A percentile compares a stretch with the other conserved stretches of the same genome.
These are phyloP conservation scores for Tulasnella sp. DNA, from an alignment of 768 basidiomycete species.

Conservation along the genomic window DNA sequence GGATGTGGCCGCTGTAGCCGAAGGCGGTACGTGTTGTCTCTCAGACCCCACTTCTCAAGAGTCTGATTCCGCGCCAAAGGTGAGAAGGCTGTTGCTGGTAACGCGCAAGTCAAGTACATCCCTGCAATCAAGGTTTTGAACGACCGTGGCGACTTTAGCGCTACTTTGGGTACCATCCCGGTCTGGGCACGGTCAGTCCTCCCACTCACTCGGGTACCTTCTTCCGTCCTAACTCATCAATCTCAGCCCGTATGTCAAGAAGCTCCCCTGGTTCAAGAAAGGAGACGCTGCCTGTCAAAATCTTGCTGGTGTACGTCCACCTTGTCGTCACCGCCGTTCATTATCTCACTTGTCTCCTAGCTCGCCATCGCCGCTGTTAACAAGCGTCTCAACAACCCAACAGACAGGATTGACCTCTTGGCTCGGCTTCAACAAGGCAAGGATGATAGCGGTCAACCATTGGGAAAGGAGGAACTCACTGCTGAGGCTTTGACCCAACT, in stretches of 20 bases:
- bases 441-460: conserved; percentile 64
- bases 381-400: conserved; percentile 52
- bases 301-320: conserved; percentile 45
- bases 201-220: background rate
- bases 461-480: conserved; percentile 73
- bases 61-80: background rate
- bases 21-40: conserved; percentile 15
- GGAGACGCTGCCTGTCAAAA: conserved; percentile 55
- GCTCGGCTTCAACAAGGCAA: conserved; percentile 66
- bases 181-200: conserved; percentile 38
- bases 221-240: background rate
- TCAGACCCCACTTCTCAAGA: background rate
- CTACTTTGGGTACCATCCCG: conserved; percentile 69
- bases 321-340: background rate
- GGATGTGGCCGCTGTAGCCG: conserved; percentile 60
- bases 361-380: conserved; percentile 38
- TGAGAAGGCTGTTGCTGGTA: conserved; percentile 20
- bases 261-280: conserved; percentile 63
- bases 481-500: conserved; percentile 79
- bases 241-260: conserved; percentile 41
- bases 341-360: conserved; percentile 3
- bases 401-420: conserved; percentile 66
- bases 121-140: conserved; percentile 81
- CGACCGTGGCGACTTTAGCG: conserved; percentile 75
- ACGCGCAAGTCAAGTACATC: conserved; percentile 39